Base-by-base conservation (phyloP, 768 basidiomycete genomes). In the Serendipita sp. region DNA sequence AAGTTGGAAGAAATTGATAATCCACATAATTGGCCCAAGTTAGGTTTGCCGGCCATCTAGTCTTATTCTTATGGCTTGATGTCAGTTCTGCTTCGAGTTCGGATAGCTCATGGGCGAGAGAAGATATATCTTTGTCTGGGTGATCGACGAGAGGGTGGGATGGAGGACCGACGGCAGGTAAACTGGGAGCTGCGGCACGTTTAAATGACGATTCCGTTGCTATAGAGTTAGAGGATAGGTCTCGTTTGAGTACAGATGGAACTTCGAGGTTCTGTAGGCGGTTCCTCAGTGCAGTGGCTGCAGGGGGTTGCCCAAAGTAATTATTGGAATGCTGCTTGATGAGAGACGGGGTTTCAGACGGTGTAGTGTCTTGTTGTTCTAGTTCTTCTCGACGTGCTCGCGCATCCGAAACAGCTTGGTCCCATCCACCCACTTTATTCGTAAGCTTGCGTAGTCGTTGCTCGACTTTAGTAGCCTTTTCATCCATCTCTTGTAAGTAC, bases 21-120 rank as follows among this genome's bases (percentile, higher is more conserved):
- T 86, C 80, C 33, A 81, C 81, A 71, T 93, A 98, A 73, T 91
- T 87, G 69, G 78, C 81, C 70, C 83, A 80, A 0, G 85, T 86
- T 66, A 98, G 80, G 71, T 93, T 97, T 53, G 84, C 78, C 0
- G 94, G 94, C 83, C 89, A 99, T 16, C 78, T 79, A 44, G 93
- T 79, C 62, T 76, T 75, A 55, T 77, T 72, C 5, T 84, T 81
- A 2, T 94, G 92, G 33, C 78, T 76, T 64, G 86, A 86, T 18
- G 81, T 81, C 18, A 99, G 76, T 70, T 94, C 92, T 4, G 77
- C 79, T 67, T 86, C 80, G 46, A 92, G 76, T 64, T 91, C 90
- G 11, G 83, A 80, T 67, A 89, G 85, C 52, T 88, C 85, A 55
- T 78, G 79, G 11, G 93, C 94, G 43, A 89, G 77, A 0, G 79